Evolutionary conservation across 805 yeast genomes (phyloP), one percentile per base, ranked within the genome.

Genomic region (Saturnispora sanitii): DNA sequence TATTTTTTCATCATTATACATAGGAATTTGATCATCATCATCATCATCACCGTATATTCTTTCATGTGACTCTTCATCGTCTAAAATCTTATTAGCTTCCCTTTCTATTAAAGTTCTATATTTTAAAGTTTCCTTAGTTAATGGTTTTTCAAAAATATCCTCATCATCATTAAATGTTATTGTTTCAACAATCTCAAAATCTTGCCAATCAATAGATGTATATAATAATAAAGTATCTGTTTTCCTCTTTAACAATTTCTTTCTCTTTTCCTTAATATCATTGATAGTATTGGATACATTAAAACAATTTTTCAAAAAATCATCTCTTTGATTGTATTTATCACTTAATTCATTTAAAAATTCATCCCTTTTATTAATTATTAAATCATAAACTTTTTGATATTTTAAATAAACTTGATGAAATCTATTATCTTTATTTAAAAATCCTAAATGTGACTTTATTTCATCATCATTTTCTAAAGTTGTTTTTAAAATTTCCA

Each of bases 161-260:
- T n/a, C 87, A 6, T 73, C 58, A 2, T 75, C 77, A 13, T 74
- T 73, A 48, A 86, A 80, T 37, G 70, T 76, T 12, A 87, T 66
- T 2, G 79, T 75, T 37, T 78, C 85, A 6, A 84, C 80, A 15
- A 84, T 66, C 2, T 70, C 66, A 54, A 88, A 90, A 46, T 82
- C 84, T 42, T 79, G 78, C 98, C 98, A 90, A 60, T 88, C 87
- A 18, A 86, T 78, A 8, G 82, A 72, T 0, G 88, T 85, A 60
- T 70, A 84, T 32, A 72, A 78, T 4, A 75, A 48, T 43, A 68
- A 68, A 30, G 72, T 68, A 34, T 56, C 48, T 34, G 54, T 58
- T 38, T 40, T 56, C 46, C 45, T 61, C 59, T 49, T 67, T 57
- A 44, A 48, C 49, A 44, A 55, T 50, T 28, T 55, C 9, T 40